Evolutionary conservation across 1,284 basidiomycete genomes (phyloP), one percentile per base, ranked within the genome.

Genomic region (Ceratobasidium sp.): DNA sequence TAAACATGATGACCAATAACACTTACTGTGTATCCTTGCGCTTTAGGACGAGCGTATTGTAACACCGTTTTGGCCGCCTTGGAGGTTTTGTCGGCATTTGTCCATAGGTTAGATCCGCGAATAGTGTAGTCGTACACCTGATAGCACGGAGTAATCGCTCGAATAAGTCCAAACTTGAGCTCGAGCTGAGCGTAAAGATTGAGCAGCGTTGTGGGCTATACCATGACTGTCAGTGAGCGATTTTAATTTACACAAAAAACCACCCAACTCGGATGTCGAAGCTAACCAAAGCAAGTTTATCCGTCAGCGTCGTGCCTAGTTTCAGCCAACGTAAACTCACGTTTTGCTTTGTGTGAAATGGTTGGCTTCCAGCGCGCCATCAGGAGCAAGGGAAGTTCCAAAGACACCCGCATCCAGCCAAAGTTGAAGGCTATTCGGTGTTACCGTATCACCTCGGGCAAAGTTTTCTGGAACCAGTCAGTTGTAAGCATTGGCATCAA

Each of bases 241-340:
- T 23, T 17, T 37, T 23, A n/a, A 39, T 39, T 11, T 33, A 13
- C 28, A 47, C 5, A n/a, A 23, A 39, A 28, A 33, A 47, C n/a
- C n/a, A 10, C 98, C 96, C 15, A 89, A 99, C 33, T 97, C 97
- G 54, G 97, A 99, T 84, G 98, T 99, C 88, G 98, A 99, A 87
- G 89, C 91, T 17, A 20, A 33, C 60, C 8, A 39, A 49, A 39
- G 23, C 39, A 37, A 39, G 23, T 94, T 94, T 78, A 91, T 94
- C 77, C 98, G 96, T 15, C 89, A 99, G 26, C 97, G 97, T 49
- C 97, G 98, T 83, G 98, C 99, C 87, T 98, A 99, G 87, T 89
- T 91, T 17, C 45, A 53, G 26, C 6, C 45, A 60, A 15, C 15
- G 3, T 20, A 33, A 31, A 53, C 69, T 63, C 47, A 79, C 58